Percentiles rank a stretch among this genome's conserved stretches.
Evolutionary conservation across 164 flowering plant genomes (phyloP).

Genomic region (Sextonia rubra): DNA sequence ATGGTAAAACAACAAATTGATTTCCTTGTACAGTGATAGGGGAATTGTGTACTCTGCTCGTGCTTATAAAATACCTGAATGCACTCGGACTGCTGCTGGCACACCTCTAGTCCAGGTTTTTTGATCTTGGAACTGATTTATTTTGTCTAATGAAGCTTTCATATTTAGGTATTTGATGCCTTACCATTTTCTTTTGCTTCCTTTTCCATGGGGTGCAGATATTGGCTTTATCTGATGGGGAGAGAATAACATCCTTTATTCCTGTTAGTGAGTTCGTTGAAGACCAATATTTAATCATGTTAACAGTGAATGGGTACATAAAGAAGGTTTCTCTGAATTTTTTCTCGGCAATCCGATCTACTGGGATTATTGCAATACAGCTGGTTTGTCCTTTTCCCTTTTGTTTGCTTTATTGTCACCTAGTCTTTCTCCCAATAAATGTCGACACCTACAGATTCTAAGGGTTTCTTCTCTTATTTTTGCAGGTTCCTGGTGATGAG

Average conservation of each 20-base stretch:
- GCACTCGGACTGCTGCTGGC: constrained; percentile 86
- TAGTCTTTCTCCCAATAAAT: neutral
- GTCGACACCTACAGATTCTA: neutral
- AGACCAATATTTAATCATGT: constrained; percentile 89
- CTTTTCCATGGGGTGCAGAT: constrained; percentile 40
- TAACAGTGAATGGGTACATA: constrained; percentile 88
- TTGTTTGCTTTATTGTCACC: neutral
- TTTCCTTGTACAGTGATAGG: constrained; percentile 57
- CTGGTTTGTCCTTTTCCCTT: constrained; percentile 51
- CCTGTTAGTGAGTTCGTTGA: constrained; percentile 83
- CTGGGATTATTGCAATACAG: constrained; percentile 94
- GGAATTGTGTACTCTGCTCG: constrained; percentile 92
- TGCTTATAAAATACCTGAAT: constrained; percentile 92
- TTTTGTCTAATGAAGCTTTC: neutral
- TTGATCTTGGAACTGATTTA: neutral
- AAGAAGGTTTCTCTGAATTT: constrained; percentile 78
- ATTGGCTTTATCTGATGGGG: constrained; percentile 82
- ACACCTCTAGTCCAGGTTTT: constrained; percentile 87
- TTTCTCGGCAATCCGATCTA: constrained; percentile 80
- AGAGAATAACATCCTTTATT: constrained; percentile 89
- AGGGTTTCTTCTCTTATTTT: constrained; percentile 14
- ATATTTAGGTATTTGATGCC: neutral
- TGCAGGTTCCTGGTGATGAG: constrained; percentile 94
- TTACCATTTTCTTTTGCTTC: neutral
- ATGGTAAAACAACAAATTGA: neutral